Conservation (phyloP, 306 rosid genomes). For the Lathyrus sativus region DNA sequence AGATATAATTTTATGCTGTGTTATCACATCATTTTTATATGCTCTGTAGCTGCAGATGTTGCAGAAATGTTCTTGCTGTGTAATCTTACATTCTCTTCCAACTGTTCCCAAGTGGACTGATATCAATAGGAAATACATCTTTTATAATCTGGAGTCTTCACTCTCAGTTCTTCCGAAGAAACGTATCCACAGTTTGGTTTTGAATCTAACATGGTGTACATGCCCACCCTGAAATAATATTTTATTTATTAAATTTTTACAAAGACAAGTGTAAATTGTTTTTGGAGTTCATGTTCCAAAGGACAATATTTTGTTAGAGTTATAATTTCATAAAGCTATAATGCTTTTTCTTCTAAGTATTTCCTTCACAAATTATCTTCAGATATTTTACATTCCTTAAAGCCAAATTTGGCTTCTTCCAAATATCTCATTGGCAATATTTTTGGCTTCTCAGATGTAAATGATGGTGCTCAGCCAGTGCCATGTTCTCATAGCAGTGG, state of each 20-base stretch:
- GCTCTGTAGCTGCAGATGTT: conserved; percentile 46
- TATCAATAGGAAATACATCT: conserved; percentile 59
- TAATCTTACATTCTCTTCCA: conserved; percentile 43
- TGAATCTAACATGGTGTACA: not conserved
- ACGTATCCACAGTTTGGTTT: conserved; percentile 59
- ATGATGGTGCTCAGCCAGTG: conserved; percentile 36
- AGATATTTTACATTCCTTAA: conserved; percentile 67
- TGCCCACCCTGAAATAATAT: conserved; percentile 4
- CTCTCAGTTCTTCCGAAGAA: conserved; percentile 55
- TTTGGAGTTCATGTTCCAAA: conserved; percentile 7
- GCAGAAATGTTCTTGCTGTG: conserved; percentile 56
- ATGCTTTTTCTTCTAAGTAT: conserved; percentile 11
- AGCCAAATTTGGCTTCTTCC: conserved; percentile 57
- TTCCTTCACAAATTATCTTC: conserved; percentile 55
- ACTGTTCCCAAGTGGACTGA: conserved; percentile 47
- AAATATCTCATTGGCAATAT: conserved; percentile 51
- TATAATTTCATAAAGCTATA: conserved; percentile 13
- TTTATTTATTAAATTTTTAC: conserved; percentile 12
- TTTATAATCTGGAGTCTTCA: conserved; percentile 57
- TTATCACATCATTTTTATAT: conserved; percentile 23
- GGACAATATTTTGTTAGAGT: conserved; percentile 23
- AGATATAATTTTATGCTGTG: conserved; percentile 17
- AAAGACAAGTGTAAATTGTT: conserved; percentile 7
- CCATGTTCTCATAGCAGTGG: conserved; percentile 44
- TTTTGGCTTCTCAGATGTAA: conserved; percentile 60